Base-by-base conservation (phyloP, 2,329 filamentous ascomycete genomes). In the Fusarium metavorans region DNA sequence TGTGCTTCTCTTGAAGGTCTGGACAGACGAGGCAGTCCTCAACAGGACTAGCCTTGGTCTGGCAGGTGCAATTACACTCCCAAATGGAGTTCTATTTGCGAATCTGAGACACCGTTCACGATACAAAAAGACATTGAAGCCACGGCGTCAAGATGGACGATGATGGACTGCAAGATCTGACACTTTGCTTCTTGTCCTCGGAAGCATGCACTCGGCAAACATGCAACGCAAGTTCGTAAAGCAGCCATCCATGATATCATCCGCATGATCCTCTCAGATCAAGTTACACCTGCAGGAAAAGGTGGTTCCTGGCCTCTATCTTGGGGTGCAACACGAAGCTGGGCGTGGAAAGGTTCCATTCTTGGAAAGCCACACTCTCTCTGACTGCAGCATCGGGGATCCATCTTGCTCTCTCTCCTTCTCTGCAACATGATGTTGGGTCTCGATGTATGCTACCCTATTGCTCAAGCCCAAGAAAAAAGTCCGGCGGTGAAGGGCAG, bases 1-100 rank as follows among this genome's bases (percentile, higher is more conserved):
- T 61, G 65, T 74, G 64, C 41, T 48, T 37, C 52, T 68, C 45
- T 62, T 50, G 61, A 59, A 67, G 41, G 66, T 60, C 71, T 62
- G 67, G 68, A 64, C 48, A 43, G 35, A 61, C 52, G 32, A 20
- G 64, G 56, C 58, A 62, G 64, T 64, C 70, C 69, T 54, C 45
- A 73, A 73, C 39, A 18, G 67, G 73, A 71, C 67, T 75, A 73
- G 73, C 45, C 59, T 69, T 52, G 45, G 70, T 79, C 66, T 76
- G 73, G 77, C 77, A 77, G 74, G 77, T 77, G 69, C 75, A 62
- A 76, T 77, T 74, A 43, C 43, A 58, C 52, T 67, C 62, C 74
- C 41, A 37, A 64, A 78, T 78, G 60, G 64, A 79, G 77, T 59
- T 58, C 59, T 23, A 68, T 73, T 78, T 78, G 77, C 77, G 77